A percentile compares a stretch with the other conserved stretches of the same genome.
Evolutionary conservation across 495 filamentous ascomycete species (phyloP).

Genomic region (Astrocystis sublimbata): DNA sequence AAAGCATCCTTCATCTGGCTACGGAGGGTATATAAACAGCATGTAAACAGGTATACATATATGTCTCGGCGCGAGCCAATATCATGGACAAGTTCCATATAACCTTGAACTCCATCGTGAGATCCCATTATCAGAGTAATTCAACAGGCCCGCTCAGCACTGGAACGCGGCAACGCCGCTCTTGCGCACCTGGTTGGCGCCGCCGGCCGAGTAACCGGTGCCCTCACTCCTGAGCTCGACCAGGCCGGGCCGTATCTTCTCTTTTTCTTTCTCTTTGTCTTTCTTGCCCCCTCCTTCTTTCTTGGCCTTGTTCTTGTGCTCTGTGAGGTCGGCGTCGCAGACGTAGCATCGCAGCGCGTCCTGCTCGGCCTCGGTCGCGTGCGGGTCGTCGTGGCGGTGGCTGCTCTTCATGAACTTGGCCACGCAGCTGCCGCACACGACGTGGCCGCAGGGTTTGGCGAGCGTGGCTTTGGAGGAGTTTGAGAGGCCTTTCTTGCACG

Average conservation of each 20-base stretch:
- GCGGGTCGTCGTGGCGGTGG: slow-evolving; percentile 62
- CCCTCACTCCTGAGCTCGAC: slow-evolving; percentile 87
- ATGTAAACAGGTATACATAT: background rate
- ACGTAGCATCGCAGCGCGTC: slow-evolving; percentile 77
- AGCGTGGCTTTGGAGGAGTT: slow-evolving; percentile 85
- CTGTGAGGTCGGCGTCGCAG: slow-evolving; percentile 75
- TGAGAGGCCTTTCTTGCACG: slow-evolving; percentile 80
- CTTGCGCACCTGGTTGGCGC: slow-evolving; percentile 79
- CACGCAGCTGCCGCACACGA: slow-evolving; percentile 86
- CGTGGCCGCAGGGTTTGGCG: slow-evolving; percentile 91
- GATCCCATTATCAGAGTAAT: too few species aligned
- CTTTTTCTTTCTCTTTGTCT: slow-evolving; percentile 57
- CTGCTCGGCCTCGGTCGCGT: slow-evolving; percentile 57
- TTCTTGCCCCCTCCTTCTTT: slow-evolving; percentile 34
- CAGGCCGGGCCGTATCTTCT: slow-evolving; percentile 67
- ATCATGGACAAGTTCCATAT: slow-evolving; percentile 16
- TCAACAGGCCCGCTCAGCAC: slow-evolving; percentile 49
- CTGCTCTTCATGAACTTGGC: slow-evolving; percentile 78
- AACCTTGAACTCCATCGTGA: too few species aligned
- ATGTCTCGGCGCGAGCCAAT: background rate
- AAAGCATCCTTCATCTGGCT: background rate
- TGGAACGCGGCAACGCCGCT: slow-evolving; percentile 75
- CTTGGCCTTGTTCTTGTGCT: slow-evolving; percentile 27
- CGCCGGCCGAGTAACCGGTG: slow-evolving; percentile 88
- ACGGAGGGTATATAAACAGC: background rate